Percentiles rank a stretch among this genome's conserved stretches.
phyloP scores from a whole-genome alignment of 108 stramenopile species.

The Schizochytrium sp. region DNA sequence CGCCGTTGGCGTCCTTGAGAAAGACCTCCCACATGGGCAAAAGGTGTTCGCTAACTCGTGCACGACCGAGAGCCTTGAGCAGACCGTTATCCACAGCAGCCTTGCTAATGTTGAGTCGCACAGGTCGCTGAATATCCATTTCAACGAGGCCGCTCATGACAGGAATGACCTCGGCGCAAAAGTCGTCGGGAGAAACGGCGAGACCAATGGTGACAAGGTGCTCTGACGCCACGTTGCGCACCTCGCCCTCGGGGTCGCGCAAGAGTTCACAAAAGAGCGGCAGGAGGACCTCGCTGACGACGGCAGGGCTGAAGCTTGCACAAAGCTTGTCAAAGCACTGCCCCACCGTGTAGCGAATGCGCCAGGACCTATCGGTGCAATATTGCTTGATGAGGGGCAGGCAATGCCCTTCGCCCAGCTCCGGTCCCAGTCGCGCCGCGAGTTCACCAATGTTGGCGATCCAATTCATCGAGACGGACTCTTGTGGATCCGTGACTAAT shows the following conservation, averaged over 20 bases:
- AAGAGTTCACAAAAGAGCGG: constrained; percentile 1
- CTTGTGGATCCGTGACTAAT: background rate
- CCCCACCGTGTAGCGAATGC: background rate
- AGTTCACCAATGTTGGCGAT: background rate
- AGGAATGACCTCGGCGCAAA: background rate
- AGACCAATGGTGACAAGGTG: background rate
- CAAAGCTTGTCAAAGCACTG: background rate
- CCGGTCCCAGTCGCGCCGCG: background rate
- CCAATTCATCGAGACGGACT: constrained; percentile 10
- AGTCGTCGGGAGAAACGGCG: background rate
- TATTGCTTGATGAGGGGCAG: constrained; percentile 12
- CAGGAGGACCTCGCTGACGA: background rate
- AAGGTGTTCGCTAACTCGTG: background rate
- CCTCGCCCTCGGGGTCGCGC: constrained; percentile 16
- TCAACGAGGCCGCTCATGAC: background rate
- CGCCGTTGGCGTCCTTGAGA: background rate
- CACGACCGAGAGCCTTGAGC: background rate
- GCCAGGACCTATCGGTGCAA: background rate
- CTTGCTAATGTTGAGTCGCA: background rate
- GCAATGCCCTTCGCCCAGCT: background rate
- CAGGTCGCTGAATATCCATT: background rate
- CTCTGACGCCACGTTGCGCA: background rate
- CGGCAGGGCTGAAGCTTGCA: background rate
- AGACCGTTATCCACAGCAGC: background rate
- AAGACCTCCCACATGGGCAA: background rate